phyloP scores from a whole-genome alignment of 441 rosid species.

The Raphanus hybrid region DNA sequence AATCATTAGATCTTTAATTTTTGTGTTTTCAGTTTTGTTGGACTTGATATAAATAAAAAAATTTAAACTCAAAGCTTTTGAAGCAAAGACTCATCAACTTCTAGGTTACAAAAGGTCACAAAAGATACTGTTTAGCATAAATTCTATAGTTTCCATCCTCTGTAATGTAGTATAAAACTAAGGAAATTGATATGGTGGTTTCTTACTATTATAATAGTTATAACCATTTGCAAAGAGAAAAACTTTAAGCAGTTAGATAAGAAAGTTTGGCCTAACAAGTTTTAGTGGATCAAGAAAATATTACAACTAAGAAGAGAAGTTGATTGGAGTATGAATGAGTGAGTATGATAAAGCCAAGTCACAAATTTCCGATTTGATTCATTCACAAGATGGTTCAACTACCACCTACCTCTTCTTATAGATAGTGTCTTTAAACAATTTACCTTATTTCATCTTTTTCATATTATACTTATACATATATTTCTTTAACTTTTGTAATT shows the following conservation, averaged over 20 bases:
- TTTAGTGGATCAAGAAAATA: neutral
- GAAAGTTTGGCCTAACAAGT: conserved; percentile 11
- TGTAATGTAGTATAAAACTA: neutral
- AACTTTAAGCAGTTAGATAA: conserved; percentile 12
- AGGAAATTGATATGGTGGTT: neutral
- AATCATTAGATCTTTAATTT: neutral
- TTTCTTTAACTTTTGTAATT: neutral
- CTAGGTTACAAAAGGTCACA: conserved; percentile 1
- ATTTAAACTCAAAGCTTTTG: neutral
- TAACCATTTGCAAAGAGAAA: neutral
- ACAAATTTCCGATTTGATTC: conserved; percentile 38
- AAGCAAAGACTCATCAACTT: neutral
- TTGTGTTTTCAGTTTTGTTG: neutral
- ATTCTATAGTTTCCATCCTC: neutral
- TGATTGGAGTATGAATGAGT: conserved; percentile 12
- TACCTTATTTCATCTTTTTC: conserved; percentile 2
- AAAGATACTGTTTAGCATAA: neutral
- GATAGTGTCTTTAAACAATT: conserved; percentile 36
- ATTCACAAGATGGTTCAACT: conserved; percentile 62
- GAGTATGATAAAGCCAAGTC: conserved; percentile 17
- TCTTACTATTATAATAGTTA: neutral
- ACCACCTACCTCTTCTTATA: conserved; percentile 63
- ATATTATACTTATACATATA: neutral
- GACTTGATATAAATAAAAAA: neutral
- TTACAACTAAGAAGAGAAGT: conserved; percentile 1